phyloP scores from a whole-genome alignment of 441 rosid genomes.

The Euphorbia neoarborescens region DNA sequence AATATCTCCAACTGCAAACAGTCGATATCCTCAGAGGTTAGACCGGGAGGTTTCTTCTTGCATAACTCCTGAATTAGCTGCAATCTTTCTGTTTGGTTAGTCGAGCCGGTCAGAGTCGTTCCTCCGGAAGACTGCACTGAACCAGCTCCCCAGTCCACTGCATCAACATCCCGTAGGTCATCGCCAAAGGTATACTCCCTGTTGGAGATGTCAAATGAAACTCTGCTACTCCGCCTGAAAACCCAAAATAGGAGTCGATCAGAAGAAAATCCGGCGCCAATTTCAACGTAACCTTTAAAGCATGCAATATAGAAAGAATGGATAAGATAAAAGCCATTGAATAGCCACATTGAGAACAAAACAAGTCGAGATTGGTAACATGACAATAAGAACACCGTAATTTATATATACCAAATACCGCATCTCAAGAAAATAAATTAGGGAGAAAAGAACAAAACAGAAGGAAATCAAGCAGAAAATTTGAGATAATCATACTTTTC shows the following conservation, averaged over 20 bases:
- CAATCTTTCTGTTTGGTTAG: constrained; percentile 30
- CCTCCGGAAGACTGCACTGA: constrained; percentile 11
- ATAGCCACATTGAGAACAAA: background rate
- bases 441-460: background rate
- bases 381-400: background rate
- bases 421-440: too few relatives aligned
- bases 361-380: background rate
- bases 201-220: constrained; percentile 22
- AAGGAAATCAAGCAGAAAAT: background rate
- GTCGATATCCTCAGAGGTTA: constrained; percentile 43
- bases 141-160: constrained; percentile 30
- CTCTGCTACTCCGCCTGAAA: constrained; percentile 43
- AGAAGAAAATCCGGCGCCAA: background rate
- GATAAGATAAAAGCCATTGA: background rate
- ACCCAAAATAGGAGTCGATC: constrained; percentile 18
- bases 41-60: constrained; percentile 70
- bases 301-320: background rate
- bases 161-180: constrained; percentile 35
- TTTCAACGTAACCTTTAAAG: background rate
- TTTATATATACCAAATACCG: background rate
- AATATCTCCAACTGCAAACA: constrained; percentile 40
- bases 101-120: constrained; percentile 22
- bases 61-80: constrained; percentile 23
- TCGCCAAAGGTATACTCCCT: constrained; percentile 28
- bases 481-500: background rate